Evolutionary conservation across 2,329 filamentous ascomycete genomes (phyloP), one percentile per base, ranked within the genome.

Genomic region (Hypoxylon sp.): DNA sequence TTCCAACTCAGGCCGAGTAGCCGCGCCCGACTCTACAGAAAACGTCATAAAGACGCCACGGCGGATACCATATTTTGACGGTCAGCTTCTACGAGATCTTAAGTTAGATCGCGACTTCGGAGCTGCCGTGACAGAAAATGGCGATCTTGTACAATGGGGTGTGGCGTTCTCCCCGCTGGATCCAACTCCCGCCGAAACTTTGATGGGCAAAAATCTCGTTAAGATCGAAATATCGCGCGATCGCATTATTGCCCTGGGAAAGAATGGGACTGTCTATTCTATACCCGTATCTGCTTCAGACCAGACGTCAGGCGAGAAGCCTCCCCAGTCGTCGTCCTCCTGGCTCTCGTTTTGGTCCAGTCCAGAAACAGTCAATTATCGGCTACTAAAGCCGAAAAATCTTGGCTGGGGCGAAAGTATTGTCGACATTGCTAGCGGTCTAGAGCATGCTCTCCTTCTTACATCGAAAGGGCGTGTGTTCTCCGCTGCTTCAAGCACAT

Each of bases 141-240:
- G 96, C 3, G 92, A 98, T 78, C 80, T 99, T 48, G 84, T 98
- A 11, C 94, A 98, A 81, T 99, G 96, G 96, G 96, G 96, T 1
- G 85, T 86, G 3, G 93, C 86, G 3, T 98, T 91, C 78, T 91
- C 91, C 5, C 85, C 87, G 61, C 85, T 88, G 3, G 83, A 88
- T 31, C 87, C 84, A 9, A 82, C 84, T 31, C 96, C 95, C 0
- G 85, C 85, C 0, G 83, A 86, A 53, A 98, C 95, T 0, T 81
- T 99, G 59, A 89, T 82, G 66, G 95, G 94, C 61, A 97, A 97
- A 78, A 88, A 97, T 74, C 83, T 98, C 54, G 81, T 87, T 65
- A 93, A 93, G 63, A 82, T 98, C 47, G 87, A 89, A 44, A 85
- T 97, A 53, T 97, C 94, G 0, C 85, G 87, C 68, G 94, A 98